Evolutionary conservation across 805 yeast species (phyloP).

Genomic region (Tetrapisispora nanseiensis): DNA sequence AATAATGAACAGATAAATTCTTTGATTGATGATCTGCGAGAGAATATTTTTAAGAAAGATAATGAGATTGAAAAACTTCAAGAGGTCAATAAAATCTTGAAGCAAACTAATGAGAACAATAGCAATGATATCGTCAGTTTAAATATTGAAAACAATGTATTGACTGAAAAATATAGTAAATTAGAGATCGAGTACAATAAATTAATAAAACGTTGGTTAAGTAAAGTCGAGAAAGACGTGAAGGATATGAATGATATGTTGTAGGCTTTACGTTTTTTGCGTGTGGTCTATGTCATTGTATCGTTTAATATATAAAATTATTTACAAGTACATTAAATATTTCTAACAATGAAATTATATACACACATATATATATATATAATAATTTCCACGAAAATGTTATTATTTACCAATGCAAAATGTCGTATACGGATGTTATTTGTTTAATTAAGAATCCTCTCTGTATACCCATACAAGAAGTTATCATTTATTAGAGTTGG

Average conservation of each 20-base stretch:
- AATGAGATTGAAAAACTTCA: conserved; percentile 21
- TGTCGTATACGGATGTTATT: no score
- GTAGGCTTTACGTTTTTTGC: neutral
- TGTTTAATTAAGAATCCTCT: no score
- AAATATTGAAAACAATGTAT: conserved; percentile 44
- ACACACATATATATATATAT: no score
- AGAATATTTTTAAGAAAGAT: conserved; percentile 8
- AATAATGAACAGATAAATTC: neutral
- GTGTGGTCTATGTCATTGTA: neutral
- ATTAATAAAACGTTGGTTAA: conserved; percentile 51
- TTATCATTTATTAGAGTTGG: no score
- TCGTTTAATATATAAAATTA: neutral
- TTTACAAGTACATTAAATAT: neutral
- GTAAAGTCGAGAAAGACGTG: conserved; percentile 47
- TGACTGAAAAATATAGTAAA: conserved; percentile 27
- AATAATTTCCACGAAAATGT: no score
- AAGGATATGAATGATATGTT: conserved; percentile 39
- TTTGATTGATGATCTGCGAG: neutral
- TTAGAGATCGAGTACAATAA: conserved; percentile 41
- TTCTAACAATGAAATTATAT: no score
- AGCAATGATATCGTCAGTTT: conserved; percentile 59
- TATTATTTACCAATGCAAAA: no score
- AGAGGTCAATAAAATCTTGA: conserved; percentile 34
- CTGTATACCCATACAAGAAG: no score
- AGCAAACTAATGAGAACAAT: conserved; percentile 46